Evolutionary conservation across 306 rosid species (phyloP).

Genomic region (Vigna angularis): DNA sequence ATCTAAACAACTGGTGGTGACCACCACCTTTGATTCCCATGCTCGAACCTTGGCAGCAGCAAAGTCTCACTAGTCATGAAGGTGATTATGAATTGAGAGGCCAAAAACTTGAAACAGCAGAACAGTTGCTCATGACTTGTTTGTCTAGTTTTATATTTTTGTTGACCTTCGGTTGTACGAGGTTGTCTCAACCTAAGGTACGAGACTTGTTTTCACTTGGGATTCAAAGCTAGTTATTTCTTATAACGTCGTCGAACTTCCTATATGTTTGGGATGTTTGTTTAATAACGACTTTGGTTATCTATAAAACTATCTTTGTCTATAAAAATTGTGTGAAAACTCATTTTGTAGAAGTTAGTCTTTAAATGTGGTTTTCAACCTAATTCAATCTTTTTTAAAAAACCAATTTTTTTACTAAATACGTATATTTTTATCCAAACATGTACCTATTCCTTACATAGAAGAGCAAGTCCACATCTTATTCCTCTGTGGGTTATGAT

Average conservation of each 20-base stretch:
- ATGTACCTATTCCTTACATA: neutral
- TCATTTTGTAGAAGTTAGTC: no score
- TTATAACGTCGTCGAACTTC: neutral
- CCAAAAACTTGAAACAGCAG: neutral
- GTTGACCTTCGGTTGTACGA: neutral
- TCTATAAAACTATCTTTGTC: no score
- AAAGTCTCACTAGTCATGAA: conserved; percentile 32
- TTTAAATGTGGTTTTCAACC: no score
- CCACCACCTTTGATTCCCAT: neutral
- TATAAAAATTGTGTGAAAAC: no score
- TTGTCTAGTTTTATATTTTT: neutral
- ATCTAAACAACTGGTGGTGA: neutral
- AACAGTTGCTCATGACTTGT: neutral
- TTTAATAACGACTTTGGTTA: no score
- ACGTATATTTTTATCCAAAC: neutral
- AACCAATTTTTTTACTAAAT: no score
- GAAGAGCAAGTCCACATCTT: neutral
- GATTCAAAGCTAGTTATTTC: neutral
- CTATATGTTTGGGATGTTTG: no score
- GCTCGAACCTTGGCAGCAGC: conserved; percentile 13
- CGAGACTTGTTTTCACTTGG: neutral
- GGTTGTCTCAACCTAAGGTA: neutral
- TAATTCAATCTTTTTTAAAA: no score
- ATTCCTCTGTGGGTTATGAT: neutral
- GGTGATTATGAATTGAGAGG: conserved; percentile 5